A percentile compares a stretch with the other conserved stretches of the same genome.
These are phyloP conservation scores for Enterocytospora artemiae DNA, from an alignment of 371 early-diverging fungal species.

Conservation along the genomic window DNA sequence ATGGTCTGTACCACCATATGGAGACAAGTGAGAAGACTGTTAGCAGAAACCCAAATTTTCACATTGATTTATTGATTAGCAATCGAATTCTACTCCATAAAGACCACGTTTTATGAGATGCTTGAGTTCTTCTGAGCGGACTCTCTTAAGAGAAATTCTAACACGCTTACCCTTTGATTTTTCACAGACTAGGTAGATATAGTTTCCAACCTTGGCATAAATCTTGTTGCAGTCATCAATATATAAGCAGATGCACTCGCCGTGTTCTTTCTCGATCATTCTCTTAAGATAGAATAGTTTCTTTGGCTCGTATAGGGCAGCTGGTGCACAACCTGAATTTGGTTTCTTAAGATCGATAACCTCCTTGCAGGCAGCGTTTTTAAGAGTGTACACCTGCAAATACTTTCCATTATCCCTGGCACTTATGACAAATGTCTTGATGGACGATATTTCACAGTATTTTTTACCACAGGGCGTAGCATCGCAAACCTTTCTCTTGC, in stretches of 20 bases:
- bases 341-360: not conserved
- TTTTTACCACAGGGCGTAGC: not conserved
- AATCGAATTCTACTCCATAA: slow-evolving; percentile 1
- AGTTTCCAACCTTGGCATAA: not conserved
- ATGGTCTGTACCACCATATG: too few species aligned
- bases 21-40: too few species aligned
- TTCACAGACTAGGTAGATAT: not conserved
- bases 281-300: not conserved
- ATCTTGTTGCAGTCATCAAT: not conserved
- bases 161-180: not conserved
- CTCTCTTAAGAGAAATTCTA: not conserved
- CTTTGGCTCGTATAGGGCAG: not conserved
- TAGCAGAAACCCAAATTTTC: too few species aligned
- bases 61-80: too few species aligned
- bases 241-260: not conserved
- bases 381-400: not conserved
- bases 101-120: not conserved
- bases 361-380: not conserved
- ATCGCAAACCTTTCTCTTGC: not conserved
- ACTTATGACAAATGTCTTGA: not conserved
- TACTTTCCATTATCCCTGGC: not conserved
- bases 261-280: not conserved
- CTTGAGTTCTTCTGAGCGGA: not conserved
- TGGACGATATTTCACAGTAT: not conserved
- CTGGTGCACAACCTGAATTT: not conserved